Percentiles rank a stretch among this genome's conserved stretches.
Conservation (phyloP, 768 basidiomycete species). For the Tricholoma sp. region DNA sequence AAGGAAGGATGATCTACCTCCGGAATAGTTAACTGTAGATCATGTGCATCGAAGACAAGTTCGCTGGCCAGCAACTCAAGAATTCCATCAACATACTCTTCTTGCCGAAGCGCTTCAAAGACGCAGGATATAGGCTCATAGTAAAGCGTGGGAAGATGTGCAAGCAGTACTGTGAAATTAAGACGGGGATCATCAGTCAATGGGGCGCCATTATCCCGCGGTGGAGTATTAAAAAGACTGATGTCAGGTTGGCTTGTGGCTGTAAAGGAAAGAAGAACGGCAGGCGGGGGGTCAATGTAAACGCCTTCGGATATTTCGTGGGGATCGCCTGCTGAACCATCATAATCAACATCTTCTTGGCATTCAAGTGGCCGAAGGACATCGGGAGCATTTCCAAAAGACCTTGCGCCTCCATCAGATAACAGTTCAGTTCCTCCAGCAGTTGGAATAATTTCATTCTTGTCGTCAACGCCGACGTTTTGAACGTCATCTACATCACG, state of each 20-base stretch:
- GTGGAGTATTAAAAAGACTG: constrained; percentile 54
- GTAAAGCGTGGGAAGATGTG: constrained; percentile 63
- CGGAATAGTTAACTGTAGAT: constrained; percentile 55
- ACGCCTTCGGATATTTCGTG: constrained; percentile 62
- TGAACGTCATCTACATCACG: neutral
- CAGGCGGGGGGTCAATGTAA: constrained; percentile 71
- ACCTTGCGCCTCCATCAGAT: neutral
- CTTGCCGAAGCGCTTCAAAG: constrained; percentile 68
- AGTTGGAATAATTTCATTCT: neutral
- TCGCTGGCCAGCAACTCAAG: constrained; percentile 52
- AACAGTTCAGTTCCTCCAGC: neutral
- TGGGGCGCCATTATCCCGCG: constrained; percentile 21
- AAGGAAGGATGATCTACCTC: constrained; percentile 43
- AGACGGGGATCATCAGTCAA: constrained; percentile 18
- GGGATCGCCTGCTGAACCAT: constrained; percentile 32
- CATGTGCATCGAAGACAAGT: constrained; percentile 65
- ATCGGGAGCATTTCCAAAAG: neutral
- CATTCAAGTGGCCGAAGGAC: neutral
- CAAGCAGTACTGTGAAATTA: constrained; percentile 45
- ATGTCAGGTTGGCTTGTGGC: constrained; percentile 30
- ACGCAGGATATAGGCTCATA: constrained; percentile 69
- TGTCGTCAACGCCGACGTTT: neutral
- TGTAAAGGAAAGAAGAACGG: constrained; percentile 50
- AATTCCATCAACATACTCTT: constrained; percentile 43
- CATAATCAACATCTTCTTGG: constrained; percentile 4